Evolutionary conservation across 2,329 filamentous ascomycete species (phyloP), one percentile per base, ranked within the genome.

Genomic region (Fonsecaea nubica): DNA sequence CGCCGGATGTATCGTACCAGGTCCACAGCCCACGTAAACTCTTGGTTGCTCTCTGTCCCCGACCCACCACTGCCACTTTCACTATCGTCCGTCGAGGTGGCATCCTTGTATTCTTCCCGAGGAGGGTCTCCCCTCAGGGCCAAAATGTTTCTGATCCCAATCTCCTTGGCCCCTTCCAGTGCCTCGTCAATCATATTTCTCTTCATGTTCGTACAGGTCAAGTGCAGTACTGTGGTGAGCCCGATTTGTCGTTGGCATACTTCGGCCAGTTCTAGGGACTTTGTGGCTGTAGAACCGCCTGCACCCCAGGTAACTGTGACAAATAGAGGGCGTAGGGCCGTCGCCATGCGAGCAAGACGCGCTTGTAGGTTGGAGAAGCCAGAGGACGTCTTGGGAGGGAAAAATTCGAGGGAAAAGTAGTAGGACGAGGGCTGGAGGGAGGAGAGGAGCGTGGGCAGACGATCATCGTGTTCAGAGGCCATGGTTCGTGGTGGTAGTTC

Each of bases 141-240:
- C 54, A 99, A 83, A 62, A 99, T 97, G 75, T 99, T 99, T 72
- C 93, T 86, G 72, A 99, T 92, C 0, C 95, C 95, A 56, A 98
- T 81, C 9, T 86, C 91, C 80, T 96, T 97, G 56, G 94, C 94
- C 75, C 96, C 92, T 74, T 96, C 92, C 71, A 99, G 82, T 0
- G 94, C 92, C 76, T 93, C 89, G 75, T 99, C 95, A 66, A 99
- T 89, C 73, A 96, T 81, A 58, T 85, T 86, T 72, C 90, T 87
- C 77, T 90, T 95, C 94, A 98, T 98, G 78, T 99, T 98, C 63
- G 95, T 99, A 80, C 95, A 99, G 2, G 95, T 99, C 72, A 99
- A 83, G 78, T 99, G 95, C 71, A 99, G 84, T 78, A 95, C 97
- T 68, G 95, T 99, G 50, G 95, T 98, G 66, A 99, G 85, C 66